phyloP scores from a whole-genome alignment of 495 filamentous ascomycete genomes.

The Arthonia radiata region DNA sequence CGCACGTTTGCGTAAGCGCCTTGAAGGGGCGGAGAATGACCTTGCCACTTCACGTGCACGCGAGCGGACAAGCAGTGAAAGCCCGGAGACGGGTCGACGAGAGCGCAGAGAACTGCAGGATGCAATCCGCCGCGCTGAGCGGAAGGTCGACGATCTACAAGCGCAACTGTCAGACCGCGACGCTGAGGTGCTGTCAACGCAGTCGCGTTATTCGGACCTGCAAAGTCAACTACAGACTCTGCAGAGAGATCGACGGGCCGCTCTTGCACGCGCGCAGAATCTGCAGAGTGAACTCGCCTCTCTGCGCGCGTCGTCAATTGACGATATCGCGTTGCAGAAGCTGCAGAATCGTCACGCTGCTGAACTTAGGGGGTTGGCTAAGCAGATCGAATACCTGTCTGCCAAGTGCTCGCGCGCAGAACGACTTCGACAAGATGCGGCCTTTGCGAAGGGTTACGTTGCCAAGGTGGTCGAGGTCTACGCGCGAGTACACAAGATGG shows the following conservation, averaged over 20 bases:
- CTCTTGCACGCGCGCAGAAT: too few relatives aligned
- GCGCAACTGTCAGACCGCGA: conserved; percentile 4
- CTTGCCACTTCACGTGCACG: too few relatives aligned
- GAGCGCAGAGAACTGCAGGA: too few relatives aligned
- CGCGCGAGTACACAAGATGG: conserved; percentile 29
- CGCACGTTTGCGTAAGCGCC: too few relatives aligned
- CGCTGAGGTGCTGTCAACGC: conserved; percentile 1
- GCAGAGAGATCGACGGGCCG: not conserved
- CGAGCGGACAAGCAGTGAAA: too few relatives aligned
- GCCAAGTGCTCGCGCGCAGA: conserved; percentile 57
- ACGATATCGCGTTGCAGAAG: conserved; percentile 4
- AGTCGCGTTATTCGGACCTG: conserved; percentile 5
- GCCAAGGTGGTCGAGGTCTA: conserved; percentile 59
- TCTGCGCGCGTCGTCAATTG: conserved; percentile 2
- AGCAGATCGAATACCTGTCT: conserved; percentile 75
- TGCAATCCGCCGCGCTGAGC: too few relatives aligned
- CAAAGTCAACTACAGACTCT: conserved; percentile 2
- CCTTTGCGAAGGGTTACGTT: conserved; percentile 55
- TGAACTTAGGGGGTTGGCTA: conserved; percentile 59
- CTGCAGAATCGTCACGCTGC: conserved; percentile 38
- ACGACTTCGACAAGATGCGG: conserved; percentile 48
- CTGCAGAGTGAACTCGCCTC: conserved; percentile 1
- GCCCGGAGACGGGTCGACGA: too few relatives aligned
- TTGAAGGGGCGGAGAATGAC: too few relatives aligned
- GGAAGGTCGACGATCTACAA: conserved; percentile 4